Evolutionary conservation across 495 filamentous ascomycete genomes (phyloP).

Genomic region (Neurospora sublineolata): DNA sequence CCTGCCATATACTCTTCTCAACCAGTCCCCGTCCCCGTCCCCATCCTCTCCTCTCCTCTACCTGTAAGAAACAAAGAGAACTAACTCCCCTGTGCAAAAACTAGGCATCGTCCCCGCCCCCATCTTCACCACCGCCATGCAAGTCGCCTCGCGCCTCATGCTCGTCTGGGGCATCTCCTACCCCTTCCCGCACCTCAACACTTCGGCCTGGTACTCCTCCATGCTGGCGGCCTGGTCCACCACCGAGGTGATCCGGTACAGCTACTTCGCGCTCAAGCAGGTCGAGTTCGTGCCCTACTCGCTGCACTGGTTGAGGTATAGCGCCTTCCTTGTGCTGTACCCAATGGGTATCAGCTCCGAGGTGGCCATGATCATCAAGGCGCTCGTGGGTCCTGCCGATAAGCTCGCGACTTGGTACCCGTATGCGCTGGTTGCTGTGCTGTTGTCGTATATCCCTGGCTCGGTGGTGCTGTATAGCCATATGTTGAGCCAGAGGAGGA

Average conservation of each 20-base stretch:
- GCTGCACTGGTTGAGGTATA: constrained; percentile 83
- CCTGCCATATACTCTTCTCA: background rate
- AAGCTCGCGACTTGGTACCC: constrained; percentile 35
- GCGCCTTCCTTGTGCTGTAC: constrained; percentile 85
- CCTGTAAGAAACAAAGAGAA: background rate
- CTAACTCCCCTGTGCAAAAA: background rate
- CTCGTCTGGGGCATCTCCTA: constrained; percentile 71
- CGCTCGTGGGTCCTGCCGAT: constrained; percentile 52
- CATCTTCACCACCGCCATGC: constrained; percentile 73
- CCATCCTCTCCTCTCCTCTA: background rate
- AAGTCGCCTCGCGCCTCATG: constrained; percentile 71
- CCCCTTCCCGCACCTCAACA: constrained; percentile 49
- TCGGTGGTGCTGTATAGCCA: constrained; percentile 82
- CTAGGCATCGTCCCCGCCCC: constrained; percentile 80
- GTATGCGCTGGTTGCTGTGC: constrained; percentile 46
- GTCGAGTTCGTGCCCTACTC: constrained; percentile 43
- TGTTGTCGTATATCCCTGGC: constrained; percentile 78
- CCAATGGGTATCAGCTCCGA: constrained; percentile 84
- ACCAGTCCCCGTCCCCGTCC: background rate
- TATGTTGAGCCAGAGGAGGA: constrained; percentile 83
- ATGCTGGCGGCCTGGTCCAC: constrained; percentile 77
- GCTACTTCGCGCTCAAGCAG: constrained; percentile 70
- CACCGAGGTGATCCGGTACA: constrained; percentile 82
- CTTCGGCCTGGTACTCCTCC: constrained; percentile 42
- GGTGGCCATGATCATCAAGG: constrained; percentile 59